phyloP scores from a whole-genome alignment of 1,284 basidiomycete genomes.

The Mycosarcoma maydis region DNA sequence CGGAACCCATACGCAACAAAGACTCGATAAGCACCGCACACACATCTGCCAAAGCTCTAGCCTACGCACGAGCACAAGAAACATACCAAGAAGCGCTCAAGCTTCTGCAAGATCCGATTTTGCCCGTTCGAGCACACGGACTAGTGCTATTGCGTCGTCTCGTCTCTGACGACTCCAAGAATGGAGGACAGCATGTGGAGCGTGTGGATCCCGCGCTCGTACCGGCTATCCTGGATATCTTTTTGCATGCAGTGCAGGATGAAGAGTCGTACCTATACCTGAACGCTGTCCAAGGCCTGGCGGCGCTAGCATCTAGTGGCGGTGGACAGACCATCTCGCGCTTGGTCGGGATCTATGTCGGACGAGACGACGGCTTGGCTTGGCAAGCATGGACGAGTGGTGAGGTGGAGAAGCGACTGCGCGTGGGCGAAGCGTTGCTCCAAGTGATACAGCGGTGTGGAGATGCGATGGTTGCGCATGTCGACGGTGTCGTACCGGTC shows the following conservation, averaged over 20 bases:
- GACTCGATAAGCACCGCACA: constrained; percentile 18
- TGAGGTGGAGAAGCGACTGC: constrained; percentile 80
- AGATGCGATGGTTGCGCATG: constrained; percentile 73
- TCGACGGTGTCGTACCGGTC: constrained; percentile 44
- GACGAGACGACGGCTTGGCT: constrained; percentile 35
- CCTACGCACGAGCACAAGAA: constrained; percentile 50
- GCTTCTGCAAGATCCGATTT: constrained; percentile 86
- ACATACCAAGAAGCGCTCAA: constrained; percentile 85
- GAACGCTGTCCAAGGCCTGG: constrained; percentile 88
- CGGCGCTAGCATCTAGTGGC: constrained; percentile 68
- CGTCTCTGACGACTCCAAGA: constrained; percentile 43
- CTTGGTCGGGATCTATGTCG: constrained; percentile 53
- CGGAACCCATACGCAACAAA: not conserved
- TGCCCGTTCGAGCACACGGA: constrained; percentile 95
- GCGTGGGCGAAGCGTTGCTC: constrained; percentile 86
- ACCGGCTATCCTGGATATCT: constrained; percentile 86
- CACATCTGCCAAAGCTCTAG: constrained; percentile 55
- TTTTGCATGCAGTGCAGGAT: constrained; percentile 84
- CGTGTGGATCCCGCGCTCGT: constrained; percentile 70
- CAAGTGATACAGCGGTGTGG: constrained; percentile 81
- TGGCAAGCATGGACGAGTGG: constrained; percentile 65
- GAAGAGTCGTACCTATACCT: constrained; percentile 95
- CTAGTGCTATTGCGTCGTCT: constrained; percentile 58
- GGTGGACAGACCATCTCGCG: constrained; percentile 38
- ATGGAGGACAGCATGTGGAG: constrained; percentile 18